Evolutionary conservation across 1,139 yeast species (phyloP), one percentile per base, ranked within the genome.

Genomic region (Saccharomycopsis crataegensis): DNA sequence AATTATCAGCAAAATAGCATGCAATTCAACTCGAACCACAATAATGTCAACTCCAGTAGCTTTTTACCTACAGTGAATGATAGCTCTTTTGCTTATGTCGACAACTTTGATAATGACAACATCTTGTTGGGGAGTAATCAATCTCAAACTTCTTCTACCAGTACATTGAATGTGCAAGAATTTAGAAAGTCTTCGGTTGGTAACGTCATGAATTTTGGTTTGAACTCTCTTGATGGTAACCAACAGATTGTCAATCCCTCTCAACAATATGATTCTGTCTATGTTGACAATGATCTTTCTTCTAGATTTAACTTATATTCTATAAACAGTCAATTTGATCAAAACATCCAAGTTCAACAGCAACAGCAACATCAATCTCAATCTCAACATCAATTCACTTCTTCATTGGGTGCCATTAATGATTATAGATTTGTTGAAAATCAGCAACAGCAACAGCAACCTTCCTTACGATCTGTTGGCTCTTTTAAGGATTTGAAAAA

Each of bases 401-500:
- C 34, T 6, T 51, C 51, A n/a, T 12, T 51, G 12, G 51, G 51
- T 6, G 33, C 51, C 8, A 34, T 43, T 28, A 47, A 46, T 16
- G 51, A 42, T 33, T 43, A 34, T 42, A 12, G 44, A 12, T 16
- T 14, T 28, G n/a, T 8, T n/a, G 12, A 12, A 8, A 31, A 11
- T 33, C n/a, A 44, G 12, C 17, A 31, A 28, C 45, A 32, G 12
- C 49, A 9, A 14, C 49, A 9, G 9, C 49, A 17, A 22, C 52
- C 52, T 32, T 40, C 31, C 28, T 34, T 54, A 6, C 32, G 57
- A 11, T 40, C 50, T 9, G 57, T 54, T 28, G 50, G 46, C 16
- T 48, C 57, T 17, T 54, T 43, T 49, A 52, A 48, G 40, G 57
- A 54, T 40, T 48, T 54, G 38, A 52, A 53, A 34, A 43, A 53